A percentile compares a stretch with the other conserved stretches of the same genome.
These are phyloP conservation scores for Rosellinia necatrix DNA, from an alignment of 2,329 filamentous ascomycete species.

Conservation along the genomic window DNA sequence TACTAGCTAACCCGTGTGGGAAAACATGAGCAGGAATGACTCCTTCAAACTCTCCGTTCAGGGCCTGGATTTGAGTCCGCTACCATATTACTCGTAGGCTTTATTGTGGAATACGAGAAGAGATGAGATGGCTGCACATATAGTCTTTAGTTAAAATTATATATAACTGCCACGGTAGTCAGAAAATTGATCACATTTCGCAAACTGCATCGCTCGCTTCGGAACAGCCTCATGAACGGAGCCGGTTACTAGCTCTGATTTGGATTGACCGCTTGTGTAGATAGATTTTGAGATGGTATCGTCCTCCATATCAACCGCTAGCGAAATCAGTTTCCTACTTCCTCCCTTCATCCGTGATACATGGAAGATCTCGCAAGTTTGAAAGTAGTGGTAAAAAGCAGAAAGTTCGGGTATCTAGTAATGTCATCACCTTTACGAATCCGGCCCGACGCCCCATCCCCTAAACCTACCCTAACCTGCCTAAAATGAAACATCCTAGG, in stretches of 20 bases:
- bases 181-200: background rate
- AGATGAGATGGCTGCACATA: background rate
- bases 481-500: background rate
- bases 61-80: constrained; percentile 61
- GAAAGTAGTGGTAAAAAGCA: constrained; percentile 1
- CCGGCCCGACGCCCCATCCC: constrained; percentile 19
- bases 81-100: constrained; percentile 51
- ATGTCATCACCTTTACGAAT: constrained; percentile 20
- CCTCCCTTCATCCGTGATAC: background rate
- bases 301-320: background rate
- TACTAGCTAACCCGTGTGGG: constrained; percentile 10
- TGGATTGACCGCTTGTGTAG: background rate
- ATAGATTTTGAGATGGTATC: background rate
- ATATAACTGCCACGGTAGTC: background rate
- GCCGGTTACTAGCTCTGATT: background rate
- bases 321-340: background rate
- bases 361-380: background rate
- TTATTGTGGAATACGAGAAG: background rate
- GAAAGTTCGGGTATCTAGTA: constrained; percentile 29
- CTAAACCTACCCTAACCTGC: constrained; percentile 2
- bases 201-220: background rate
- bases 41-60: constrained; percentile 64
- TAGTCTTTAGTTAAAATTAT: background rate
- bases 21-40: constrained; percentile 53
- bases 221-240: background rate